These are phyloP conservation scores for Hypoxylon trugodes DNA, from an alignment of 495 filamentous ascomycete genomes.

Conservation along the genomic window DNA sequence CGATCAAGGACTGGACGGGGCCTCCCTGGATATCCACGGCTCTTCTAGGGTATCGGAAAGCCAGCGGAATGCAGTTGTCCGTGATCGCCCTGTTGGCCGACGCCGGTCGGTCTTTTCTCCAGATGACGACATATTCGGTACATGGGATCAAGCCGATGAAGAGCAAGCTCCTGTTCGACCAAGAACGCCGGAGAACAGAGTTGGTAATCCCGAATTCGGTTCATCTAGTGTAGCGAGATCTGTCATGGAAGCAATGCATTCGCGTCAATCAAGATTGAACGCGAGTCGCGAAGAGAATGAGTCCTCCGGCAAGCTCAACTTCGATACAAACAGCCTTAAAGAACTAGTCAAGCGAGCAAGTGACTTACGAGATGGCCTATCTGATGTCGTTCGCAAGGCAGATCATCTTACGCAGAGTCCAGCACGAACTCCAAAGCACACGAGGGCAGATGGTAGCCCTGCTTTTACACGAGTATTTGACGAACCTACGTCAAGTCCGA, in stretches of 20 bases:
- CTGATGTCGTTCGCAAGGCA: conserved; percentile 79
- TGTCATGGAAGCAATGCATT: conserved; percentile 85
- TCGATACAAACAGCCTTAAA: conserved; percentile 88
- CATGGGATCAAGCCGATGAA: conserved; percentile 52
- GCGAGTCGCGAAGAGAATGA: conserved; percentile 49
- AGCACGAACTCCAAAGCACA: conserved; percentile 56
- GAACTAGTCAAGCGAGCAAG: conserved; percentile 87
- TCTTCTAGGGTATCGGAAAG: conserved; percentile 48
- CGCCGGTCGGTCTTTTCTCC: conserved; percentile 67
- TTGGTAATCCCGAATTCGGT: conserved; percentile 36
- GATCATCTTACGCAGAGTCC: conserved; percentile 76
- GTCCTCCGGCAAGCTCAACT: conserved; percentile 80
- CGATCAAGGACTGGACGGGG: conserved; percentile 62
- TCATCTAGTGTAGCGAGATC: conserved; percentile 71
- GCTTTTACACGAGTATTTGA: conserved; percentile 71
- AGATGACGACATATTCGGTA: conserved; percentile 70
- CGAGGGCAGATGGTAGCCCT: conserved; percentile 61
- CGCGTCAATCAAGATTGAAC: conserved; percentile 60
- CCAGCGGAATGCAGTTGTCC: conserved; percentile 50
- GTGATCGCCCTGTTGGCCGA: conserved; percentile 50
- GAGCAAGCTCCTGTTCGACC: conserved; percentile 42
- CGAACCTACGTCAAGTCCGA: conserved; percentile 60
- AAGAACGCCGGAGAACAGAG: conserved; percentile 49
- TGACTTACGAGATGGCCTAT: conserved; percentile 74
- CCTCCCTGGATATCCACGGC: conserved; percentile 48